Evolutionary conservation across 2,329 filamentous ascomycete species (phyloP), one percentile per base, ranked within the genome.

Genomic region (Colletotrichum orchidophilum): DNA sequence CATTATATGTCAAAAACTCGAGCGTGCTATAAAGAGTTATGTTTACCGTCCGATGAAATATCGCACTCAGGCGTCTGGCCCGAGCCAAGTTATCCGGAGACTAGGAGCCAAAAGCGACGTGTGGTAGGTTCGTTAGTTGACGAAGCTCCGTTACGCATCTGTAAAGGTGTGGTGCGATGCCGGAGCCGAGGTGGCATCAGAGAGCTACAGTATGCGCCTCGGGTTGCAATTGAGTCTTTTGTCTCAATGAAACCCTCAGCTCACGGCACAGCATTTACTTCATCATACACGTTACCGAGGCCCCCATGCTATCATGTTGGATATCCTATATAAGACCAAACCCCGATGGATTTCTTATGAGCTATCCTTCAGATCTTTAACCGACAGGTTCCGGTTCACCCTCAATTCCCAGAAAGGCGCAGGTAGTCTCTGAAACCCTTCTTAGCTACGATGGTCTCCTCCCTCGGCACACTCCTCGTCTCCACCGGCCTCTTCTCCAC

Each of bases 41-140:
- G 26, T 66, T 18, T 29, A 39, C 63, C 63, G 55, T 31, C 63
- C 63, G 55, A 66, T 61, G 31, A 21, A 54, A n/a, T 18, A 46
- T 66, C 18, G 46, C 55, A 66, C 29, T 53, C 63, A 55, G 63
- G 8, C 49, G n/a, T 8, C 42, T 42, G 24, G 12, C 46, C 63
- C 63, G 63, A 35, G 29, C 24, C 46, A 53, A 42, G 12, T 46
- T 42, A 15, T 12, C 46, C 26, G 42, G 11, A 52, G 49, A 52
- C 27, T 1, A 39, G n/a, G 21, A 31, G 3, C 1, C 24, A 1
- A 24, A 53, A 1, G 46, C 29, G 31, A 54, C 21, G 13, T 26
- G 13, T 2, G 46, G 27, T 21, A 46, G 18, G 2, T 0, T 13
- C 0, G 42, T 18, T 1, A 1, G n/a, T n/a, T 18, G 24, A 60